Base-by-base conservation (phyloP, 441 rosid species). In the Populus hybrid region DNA sequence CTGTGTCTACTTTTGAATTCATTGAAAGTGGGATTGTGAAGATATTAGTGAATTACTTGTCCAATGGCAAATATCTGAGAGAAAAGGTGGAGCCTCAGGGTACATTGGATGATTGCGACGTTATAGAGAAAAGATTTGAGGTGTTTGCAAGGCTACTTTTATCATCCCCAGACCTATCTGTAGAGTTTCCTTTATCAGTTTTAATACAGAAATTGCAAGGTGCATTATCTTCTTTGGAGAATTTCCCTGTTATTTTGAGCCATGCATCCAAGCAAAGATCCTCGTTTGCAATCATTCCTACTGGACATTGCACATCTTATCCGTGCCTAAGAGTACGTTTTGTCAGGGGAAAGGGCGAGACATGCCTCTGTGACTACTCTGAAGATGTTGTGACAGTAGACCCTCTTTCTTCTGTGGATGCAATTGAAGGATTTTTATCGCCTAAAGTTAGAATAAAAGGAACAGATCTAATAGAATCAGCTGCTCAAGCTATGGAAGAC, bases 1-100 rank as follows among this genome's bases (percentile, higher is more conserved):
- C 91, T 71, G 90, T 97, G 81, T 97, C 99, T 80, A 93, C 93
- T 69, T 97, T 97, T 87, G 99, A 94, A 85, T 90, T 97, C 75
- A 87, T 92, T 70, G 97, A 91, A 87, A 94, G 99, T 85, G 98
- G 99, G 81, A 84, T 93, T 75, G 90, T 92, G 71, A 94, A 87
- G 84, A 87, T 97, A 1, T 82, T 97, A 68, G 89, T 90, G 65
- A 88, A 80, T 70, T 97, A 88, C 83, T 82, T 94, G 67, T 89
- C 97, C 64, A 82, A 88, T 85, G 97, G 97, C 76, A 86, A 80
- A 34, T 86, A 85, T 82, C 74, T 83, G 74, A 87, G 86, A 70
- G 87, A 82, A 59, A 75, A 81, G 69, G 76, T 80, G 80, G 86
- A 84, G 76, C 79, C 75, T 63, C 80, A 75, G 78, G 85, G 78